These are phyloP conservation scores for Cytospora chrysosperma DNA, from an alignment of 2,329 filamentous ascomycete genomes.

Conservation along the genomic window DNA sequence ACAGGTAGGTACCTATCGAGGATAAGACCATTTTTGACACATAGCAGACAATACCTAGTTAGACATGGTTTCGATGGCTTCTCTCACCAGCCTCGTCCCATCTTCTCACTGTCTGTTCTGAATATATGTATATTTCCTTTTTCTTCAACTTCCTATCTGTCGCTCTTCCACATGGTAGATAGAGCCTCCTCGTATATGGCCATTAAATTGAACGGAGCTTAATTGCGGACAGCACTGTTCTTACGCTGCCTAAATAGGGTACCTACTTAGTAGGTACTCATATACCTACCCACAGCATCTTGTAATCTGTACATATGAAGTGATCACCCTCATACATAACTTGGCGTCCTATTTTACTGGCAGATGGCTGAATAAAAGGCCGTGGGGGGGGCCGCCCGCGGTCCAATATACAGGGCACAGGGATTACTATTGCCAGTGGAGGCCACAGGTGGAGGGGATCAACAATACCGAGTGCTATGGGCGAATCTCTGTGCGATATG, in stretches of 20 bases:
- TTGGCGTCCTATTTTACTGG: background rate
- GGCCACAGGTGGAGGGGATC: too few relatives aligned
- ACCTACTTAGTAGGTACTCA: too few relatives aligned
- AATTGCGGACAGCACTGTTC: background rate
- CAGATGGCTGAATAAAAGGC: background rate
- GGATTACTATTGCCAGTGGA: too few relatives aligned
- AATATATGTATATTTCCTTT: too few relatives aligned
- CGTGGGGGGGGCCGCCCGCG: background rate
- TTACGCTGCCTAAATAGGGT: background rate
- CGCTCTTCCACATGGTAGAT: too few relatives aligned
- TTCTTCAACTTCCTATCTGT: too few relatives aligned
- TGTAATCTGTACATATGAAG: background rate
- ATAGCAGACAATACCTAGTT: background rate
- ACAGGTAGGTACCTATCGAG: too few relatives aligned
- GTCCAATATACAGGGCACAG: background rate
- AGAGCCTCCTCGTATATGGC: too few relatives aligned
- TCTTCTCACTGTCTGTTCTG: background rate
- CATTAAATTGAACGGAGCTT: slow-evolving; percentile 4
- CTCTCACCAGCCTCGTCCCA: background rate
- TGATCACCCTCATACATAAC: background rate
- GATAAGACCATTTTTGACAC: slow-evolving; percentile 1
- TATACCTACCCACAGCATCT: too few relatives aligned
- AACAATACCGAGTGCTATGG: too few relatives aligned
- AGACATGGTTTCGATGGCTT: too few relatives aligned
- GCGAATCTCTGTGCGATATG: too few relatives aligned